These are phyloP conservation scores for Bacidia gigantensis DNA, from an alignment of 495 filamentous ascomycete genomes.

Conservation along the genomic window DNA sequence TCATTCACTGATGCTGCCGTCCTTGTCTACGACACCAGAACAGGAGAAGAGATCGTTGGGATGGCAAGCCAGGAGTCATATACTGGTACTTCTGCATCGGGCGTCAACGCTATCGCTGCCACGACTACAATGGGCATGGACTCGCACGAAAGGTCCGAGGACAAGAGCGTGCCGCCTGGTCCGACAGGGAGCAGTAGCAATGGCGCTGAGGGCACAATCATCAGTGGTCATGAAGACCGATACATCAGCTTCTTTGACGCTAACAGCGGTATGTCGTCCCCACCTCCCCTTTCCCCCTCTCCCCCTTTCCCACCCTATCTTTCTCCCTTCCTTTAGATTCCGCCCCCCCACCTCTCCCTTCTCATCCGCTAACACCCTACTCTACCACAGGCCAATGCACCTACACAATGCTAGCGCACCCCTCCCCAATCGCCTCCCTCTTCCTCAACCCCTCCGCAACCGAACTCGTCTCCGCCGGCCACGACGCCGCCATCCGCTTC, in stretches of 20 bases:
- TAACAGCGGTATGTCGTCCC: constrained; percentile 72
- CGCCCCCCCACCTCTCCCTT: not conserved
- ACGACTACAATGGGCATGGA: constrained; percentile 51
- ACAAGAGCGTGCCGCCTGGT: constrained; percentile 53
- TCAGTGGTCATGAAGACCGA: constrained; percentile 88
- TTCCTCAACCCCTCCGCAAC: constrained; percentile 82
- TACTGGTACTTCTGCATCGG: constrained; percentile 66
- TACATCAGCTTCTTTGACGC: constrained; percentile 96
- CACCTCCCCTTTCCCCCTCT: not conserved
- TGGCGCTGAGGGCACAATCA: constrained; percentile 81
- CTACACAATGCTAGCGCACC: constrained; percentile 95
- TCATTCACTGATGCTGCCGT: constrained; percentile 82
- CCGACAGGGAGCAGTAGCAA: constrained; percentile 66
- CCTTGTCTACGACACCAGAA: constrained; percentile 79
- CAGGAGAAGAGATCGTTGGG: constrained; percentile 76
- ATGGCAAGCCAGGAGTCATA: constrained; percentile 94
- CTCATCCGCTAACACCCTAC: constrained; percentile 10
- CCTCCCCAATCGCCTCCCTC: constrained; percentile 77
- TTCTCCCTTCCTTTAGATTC: constrained; percentile 23
- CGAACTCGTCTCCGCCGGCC: constrained; percentile 90
- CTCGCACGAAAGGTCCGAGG: constrained; percentile 37
- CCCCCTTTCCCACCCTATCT: constrained; percentile 12
- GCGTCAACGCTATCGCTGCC: constrained; percentile 84
- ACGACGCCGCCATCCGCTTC: constrained; percentile 88
- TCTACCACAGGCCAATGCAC: constrained; percentile 80